Base-by-base conservation (phyloP, 2,329 filamentous ascomycete genomes). In the Fusarium domesticum region DNA sequence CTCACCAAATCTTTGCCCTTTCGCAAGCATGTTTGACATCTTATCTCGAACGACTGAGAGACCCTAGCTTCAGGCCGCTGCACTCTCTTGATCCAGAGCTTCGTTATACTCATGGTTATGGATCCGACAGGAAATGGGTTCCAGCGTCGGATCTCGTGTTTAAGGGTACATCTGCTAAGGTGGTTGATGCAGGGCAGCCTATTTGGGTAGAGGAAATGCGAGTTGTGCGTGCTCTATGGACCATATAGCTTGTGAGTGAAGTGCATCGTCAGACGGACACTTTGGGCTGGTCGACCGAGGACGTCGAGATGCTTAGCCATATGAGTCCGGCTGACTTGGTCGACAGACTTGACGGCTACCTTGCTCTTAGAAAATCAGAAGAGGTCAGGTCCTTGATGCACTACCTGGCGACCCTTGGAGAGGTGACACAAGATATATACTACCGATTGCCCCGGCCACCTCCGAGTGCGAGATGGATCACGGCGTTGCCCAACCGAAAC, bases 171-270 rank as follows among this genome's bases (percentile, higher is more conserved):
- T 43, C 47, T 8, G 39, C 14, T 2, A 35, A 39, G 7, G 39
- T 53, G 18, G 20, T 42, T 8, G 43, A 53, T 33, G 35, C 23
- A 16, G 49, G 48, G 3, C 44, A 53, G 8, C 56, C 56, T 1
- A 52, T 25, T 19, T 57, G 54, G 54, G 45, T 56, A 2, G 56
- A 59, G 25, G 54, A 56, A n/a, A 59, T 59, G 54, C 46, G 56
- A n/a, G 56, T 28, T 18, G 10, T 45, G 6, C 54, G 56, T 5
- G 54, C 52, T 20, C 12, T 57, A 6, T 59, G 54, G 56, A 11
- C 43, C 3, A 39, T 53, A 11, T 52, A 59, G 11, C 7, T 57
- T 11, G 35, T 45, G 4, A 44, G 53, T 1, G 51, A 58, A 8
- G 32, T 52, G 5, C 18, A 37, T 20, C 6, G 47, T 19, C 28